These are phyloP conservation scores for Hypericum perforatum DNA, from an alignment of 345 rosid species.

Conservation along the genomic window DNA sequence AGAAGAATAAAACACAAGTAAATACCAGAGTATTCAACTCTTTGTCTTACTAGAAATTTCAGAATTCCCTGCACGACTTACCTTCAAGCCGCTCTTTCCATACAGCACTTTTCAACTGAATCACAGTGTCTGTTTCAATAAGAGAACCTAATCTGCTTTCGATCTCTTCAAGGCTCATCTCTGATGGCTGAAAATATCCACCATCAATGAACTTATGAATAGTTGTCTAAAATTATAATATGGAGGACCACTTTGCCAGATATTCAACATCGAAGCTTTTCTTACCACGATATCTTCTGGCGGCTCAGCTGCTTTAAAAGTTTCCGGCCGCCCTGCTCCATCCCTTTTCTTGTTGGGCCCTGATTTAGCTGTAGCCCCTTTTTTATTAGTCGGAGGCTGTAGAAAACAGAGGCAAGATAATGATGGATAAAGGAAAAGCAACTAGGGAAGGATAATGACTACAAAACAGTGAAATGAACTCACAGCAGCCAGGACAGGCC, in stretches of 20 bases:
- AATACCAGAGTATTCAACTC: too few relatives aligned
- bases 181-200: slow-evolving; percentile 64
- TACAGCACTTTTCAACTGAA: slow-evolving; percentile 73
- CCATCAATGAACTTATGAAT: slow-evolving; percentile 7
- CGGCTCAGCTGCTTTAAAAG: slow-evolving; percentile 42
- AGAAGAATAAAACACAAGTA: too few relatives aligned
- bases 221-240: background rate
- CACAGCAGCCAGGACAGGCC: slow-evolving; percentile 60
- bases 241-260: background rate
- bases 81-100: slow-evolving; percentile 99
- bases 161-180: slow-evolving; percentile 95
- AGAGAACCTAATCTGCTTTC: slow-evolving; percentile 84
- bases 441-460: background rate
- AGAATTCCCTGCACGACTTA: slow-evolving; percentile 14
- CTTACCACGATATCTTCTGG: slow-evolving; percentile 90
- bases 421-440: background rate
- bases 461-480: slow-evolving; percentile 14
- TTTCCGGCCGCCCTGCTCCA: slow-evolving; percentile 59
- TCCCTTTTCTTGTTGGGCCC: slow-evolving; percentile 64
- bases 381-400: slow-evolving; percentile 53
- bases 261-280: background rate
- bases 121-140: slow-evolving; percentile 52
- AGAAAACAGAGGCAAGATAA: background rate
- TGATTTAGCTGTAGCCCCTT: slow-evolving; percentile 48
- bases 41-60: too few relatives aligned